A percentile compares a stretch with the other conserved stretches of the same genome.
Conservation (phyloP, 2,329 filamentous ascomycete species). For the Zymoseptoria ardabiliae region DNA sequence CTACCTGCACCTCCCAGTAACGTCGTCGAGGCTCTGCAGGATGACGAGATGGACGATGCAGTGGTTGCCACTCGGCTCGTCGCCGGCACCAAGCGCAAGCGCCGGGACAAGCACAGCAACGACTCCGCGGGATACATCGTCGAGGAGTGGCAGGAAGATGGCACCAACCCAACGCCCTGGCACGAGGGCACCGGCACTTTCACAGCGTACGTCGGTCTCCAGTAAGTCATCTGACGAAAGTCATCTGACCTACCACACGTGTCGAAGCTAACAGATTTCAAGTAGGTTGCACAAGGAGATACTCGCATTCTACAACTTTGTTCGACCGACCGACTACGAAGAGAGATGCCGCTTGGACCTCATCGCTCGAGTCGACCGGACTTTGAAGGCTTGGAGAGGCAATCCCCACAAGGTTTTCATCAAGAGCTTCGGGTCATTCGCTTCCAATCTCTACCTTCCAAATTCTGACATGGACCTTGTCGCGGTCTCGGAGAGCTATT, state of each 20-base stretch:
- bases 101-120: slow-evolving; percentile 27
- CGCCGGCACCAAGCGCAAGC: slow-evolving; percentile 60
- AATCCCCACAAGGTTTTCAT: slow-evolving; percentile 46
- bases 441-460: slow-evolving; percentile 64
- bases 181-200: slow-evolving; percentile 41
- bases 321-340: slow-evolving; percentile 71
- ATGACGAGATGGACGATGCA: not conserved
- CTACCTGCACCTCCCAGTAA: not conserved
- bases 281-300: slow-evolving; percentile 77
- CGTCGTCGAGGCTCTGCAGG: not conserved
- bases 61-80: not conserved
- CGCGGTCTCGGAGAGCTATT: slow-evolving; percentile 57
- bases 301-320: slow-evolving; percentile 78
- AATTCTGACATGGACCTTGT: slow-evolving; percentile 93
- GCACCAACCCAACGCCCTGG: slow-evolving; percentile 56
- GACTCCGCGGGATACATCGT: slow-evolving; percentile 29
- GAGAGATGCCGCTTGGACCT: slow-evolving; percentile 65
- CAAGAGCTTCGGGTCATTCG: slow-evolving; percentile 88
- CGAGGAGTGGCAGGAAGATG: slow-evolving; percentile 37
- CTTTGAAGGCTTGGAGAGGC: slow-evolving; percentile 42
- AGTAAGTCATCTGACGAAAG: slow-evolving; percentile 18
- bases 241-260: not conserved
- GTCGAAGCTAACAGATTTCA: slow-evolving; percentile 30
- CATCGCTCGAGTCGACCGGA: slow-evolving; percentile 58
- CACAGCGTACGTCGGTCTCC: slow-evolving; percentile 14